These are phyloP conservation scores for Fusarium phyllophilum DNA, from an alignment of 2,329 filamentous ascomycete genomes.

Conservation along the genomic window DNA sequence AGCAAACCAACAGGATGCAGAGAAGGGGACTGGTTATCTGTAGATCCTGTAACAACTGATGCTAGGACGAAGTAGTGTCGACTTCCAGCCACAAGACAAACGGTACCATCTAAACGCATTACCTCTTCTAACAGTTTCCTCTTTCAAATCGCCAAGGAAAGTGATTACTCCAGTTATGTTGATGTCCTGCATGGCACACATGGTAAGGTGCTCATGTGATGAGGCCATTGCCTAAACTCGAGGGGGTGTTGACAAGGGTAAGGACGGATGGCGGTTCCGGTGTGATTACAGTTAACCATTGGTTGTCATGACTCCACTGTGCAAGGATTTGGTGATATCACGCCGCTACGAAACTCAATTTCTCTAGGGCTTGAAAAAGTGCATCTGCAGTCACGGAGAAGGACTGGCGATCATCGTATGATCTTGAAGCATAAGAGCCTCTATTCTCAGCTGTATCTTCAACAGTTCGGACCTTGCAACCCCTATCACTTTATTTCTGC, in stretches of 20 bases:
- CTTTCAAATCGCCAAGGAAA: too few species aligned
- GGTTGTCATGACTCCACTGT: neutral
- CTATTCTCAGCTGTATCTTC: accelerated
- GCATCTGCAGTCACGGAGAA: accelerated
- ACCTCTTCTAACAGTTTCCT: neutral
- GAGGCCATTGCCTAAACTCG: neutral
- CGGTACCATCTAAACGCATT: neutral
- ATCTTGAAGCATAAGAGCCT: accelerated
- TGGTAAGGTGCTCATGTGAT: neutral
- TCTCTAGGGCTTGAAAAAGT: accelerated
- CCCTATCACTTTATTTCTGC: accelerated
- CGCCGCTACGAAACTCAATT: neutral
- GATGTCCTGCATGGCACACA: neutral
- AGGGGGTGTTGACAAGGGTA: neutral
- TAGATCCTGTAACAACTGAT: neutral
- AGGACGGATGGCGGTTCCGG: neutral
- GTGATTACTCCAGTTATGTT: too few species aligned
- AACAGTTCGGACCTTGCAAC: accelerated
- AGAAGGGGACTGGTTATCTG: too few species aligned
- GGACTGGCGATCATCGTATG: neutral
- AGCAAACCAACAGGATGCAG: neutral
- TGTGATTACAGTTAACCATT: accelerated
- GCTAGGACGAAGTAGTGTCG: neutral
- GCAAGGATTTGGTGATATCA: neutral
- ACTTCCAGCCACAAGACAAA: neutral